Evolutionary conservation across 169 alveolate genomes (phyloP), one percentile per base, ranked within the genome.

Genomic region (Besnoitia besnoiti): DNA sequence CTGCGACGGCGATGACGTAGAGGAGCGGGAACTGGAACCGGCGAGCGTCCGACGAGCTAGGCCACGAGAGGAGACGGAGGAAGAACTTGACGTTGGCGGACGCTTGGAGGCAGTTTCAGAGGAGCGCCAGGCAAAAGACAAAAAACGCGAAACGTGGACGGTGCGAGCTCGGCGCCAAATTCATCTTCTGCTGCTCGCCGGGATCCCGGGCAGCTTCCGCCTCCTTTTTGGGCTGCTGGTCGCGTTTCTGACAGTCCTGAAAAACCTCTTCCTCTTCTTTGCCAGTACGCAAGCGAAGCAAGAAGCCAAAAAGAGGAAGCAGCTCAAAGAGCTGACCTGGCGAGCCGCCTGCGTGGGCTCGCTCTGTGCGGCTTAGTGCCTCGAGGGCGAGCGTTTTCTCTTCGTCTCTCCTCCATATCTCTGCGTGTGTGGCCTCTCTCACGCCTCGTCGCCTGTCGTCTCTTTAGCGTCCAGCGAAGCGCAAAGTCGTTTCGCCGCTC

Each of bases 261-360:
- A 30, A 73, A n/a, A 16, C 24, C 39, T n/a, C 44, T 73, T 73
- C 46, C 82, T 73, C 82, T 73, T 37, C 82, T 73, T 73, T 73
- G 46, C 46, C 10, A 73, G 82, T 73, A 73, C 14, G 82, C 46
- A 19, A 19, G 14, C 19, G 79, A 8, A 30, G 24, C 46, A 51
- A 51, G 82, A n/a, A 73, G 82, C 19, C 27, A 19, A 73, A 37
- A 42, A 73, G 82, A 73, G 39, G 67, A 51, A 24, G 67, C 67
- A 51, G 67, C 14, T 14, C n/a, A 51, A 51, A 24, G 24, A 51
- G 67, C 14, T 51, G 14, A 24, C 67, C n/a, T n/a, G n/a, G n/a
- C n/a, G n/a, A n/a, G n/a, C n/a, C n/a, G n/a, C n/a, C n/a, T n/a
- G n/a, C n/a, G n/a, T n/a, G n/a, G n/a, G n/a, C n/a, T n/a, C n/a